phyloP scores from a whole-genome alignment of 805 yeast genomes.

The Saccharomycopsis oosterbeekiorum region DNA sequence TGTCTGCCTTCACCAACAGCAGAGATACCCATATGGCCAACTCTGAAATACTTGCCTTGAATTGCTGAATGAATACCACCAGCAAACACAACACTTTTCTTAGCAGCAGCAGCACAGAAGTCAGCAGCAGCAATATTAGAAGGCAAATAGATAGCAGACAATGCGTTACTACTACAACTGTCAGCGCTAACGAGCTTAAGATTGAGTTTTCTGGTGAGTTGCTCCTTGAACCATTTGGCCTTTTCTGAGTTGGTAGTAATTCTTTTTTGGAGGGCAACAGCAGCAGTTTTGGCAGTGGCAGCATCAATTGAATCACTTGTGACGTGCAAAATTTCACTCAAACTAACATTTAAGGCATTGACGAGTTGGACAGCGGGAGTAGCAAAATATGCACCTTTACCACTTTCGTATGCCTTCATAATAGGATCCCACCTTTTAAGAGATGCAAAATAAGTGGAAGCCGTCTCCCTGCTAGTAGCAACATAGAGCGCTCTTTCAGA shows the following conservation, averaged over 20 bases:
- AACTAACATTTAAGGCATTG: slow-evolving; percentile 69
- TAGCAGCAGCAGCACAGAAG: slow-evolving; percentile 44
- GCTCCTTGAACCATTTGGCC: slow-evolving; percentile 56
- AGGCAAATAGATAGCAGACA: slow-evolving; percentile 79
- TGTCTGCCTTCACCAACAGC: slow-evolving; percentile 42
- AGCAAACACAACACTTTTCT: slow-evolving; percentile 68
- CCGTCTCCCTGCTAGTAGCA: slow-evolving; percentile 41
- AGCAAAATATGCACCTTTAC: slow-evolving; percentile 79
- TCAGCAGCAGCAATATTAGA: slow-evolving; percentile 62
- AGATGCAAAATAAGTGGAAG: slow-evolving; percentile 46
- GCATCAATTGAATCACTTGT: background rate
- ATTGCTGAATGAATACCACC: slow-evolving; percentile 84
- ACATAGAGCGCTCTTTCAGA: slow-evolving; percentile 64
- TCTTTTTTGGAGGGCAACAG: slow-evolving; percentile 45
- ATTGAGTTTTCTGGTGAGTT: slow-evolving; percentile 40
- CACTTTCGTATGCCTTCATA: slow-evolving; percentile 76
- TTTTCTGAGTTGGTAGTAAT: slow-evolving; percentile 52
- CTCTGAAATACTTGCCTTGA: slow-evolving; percentile 75
- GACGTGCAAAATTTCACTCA: slow-evolving; percentile 51
- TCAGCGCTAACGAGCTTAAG: slow-evolving; percentile 57
- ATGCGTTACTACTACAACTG: slow-evolving; percentile 72
- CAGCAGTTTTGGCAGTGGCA: slow-evolving; percentile 9
- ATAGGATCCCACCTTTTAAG: slow-evolving; percentile 82
- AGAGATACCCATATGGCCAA: slow-evolving; percentile 93
- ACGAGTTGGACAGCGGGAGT: slow-evolving; percentile 90